Conservation (phyloP, 805 yeast genomes). For the Ogataea angusta region DNA sequence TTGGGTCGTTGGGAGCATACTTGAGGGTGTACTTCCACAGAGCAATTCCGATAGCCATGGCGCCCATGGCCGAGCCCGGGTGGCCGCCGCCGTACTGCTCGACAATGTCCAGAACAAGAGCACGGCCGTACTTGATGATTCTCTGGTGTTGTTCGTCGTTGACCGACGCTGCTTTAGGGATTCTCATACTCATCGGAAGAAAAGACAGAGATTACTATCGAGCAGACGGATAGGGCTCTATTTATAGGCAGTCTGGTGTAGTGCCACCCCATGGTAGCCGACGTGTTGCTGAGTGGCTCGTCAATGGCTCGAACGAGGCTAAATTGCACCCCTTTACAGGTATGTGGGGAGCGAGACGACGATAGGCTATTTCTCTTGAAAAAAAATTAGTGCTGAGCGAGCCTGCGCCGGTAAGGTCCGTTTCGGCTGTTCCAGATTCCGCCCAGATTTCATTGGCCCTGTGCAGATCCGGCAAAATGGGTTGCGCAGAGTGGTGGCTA, state of each 20-base stretch:
- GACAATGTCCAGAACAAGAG: slow-evolving; percentile 34
- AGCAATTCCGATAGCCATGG: slow-evolving; percentile 92
- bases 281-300: slow-evolving; percentile 1
- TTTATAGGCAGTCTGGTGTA: too few relatives aligned
- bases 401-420: background rate
- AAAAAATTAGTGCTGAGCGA: background rate
- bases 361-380: background rate
- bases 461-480: background rate
- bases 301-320: slow-evolving; percentile 4
- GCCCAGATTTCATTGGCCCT: background rate
- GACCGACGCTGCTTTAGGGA: slow-evolving; percentile 25
- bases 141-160: slow-evolving; percentile 28
- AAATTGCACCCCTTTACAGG: slow-evolving; percentile 6
- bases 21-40: slow-evolving; percentile 71
- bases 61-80: slow-evolving; percentile 99
- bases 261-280: background rate
- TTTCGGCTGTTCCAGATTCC: background rate
- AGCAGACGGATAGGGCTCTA: too few relatives aligned
- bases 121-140: slow-evolving; percentile 33
- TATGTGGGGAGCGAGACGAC: slow-evolving; percentile 1
- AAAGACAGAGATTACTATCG: background rate
- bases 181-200: slow-evolving; percentile 20
- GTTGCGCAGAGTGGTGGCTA: background rate
- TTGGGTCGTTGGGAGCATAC: slow-evolving; percentile 86
- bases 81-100: slow-evolving; percentile 61